phyloP scores from a whole-genome alignment of 2,329 filamentous ascomycete species.

The Claviceps pazoutovae region DNA sequence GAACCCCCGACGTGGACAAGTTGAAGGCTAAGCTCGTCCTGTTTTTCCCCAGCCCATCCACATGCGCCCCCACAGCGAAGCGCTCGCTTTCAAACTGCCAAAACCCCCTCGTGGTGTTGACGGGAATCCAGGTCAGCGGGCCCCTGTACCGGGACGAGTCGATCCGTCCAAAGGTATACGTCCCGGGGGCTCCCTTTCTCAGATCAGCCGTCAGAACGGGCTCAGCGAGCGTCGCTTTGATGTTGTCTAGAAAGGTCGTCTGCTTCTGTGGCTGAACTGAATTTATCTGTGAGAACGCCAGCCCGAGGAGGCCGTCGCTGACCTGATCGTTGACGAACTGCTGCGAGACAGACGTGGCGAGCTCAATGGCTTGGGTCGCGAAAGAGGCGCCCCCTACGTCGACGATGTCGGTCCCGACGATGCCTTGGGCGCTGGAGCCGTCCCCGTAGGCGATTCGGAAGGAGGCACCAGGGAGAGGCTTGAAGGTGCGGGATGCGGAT shows the following conservation, averaged over 20 bases:
- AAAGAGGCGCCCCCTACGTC: slow-evolving; percentile 28
- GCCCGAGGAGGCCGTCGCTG: slow-evolving; percentile 29
- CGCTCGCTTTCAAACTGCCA: slow-evolving; percentile 31
- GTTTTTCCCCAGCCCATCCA: neutral
- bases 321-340: slow-evolving; percentile 27
- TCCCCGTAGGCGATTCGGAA: slow-evolving; percentile 33
- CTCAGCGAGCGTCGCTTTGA: slow-evolving; percentile 9
- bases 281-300: slow-evolving; percentile 29
- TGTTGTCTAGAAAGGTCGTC: slow-evolving; percentile 29
- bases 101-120: slow-evolving; percentile 50
- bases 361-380: slow-evolving; percentile 27
- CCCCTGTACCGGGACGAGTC: slow-evolving; percentile 51
- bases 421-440: slow-evolving; percentile 26
- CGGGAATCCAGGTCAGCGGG: slow-evolving; percentile 43
- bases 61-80: slow-evolving; percentile 8
- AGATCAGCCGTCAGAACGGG: slow-evolving; percentile 56
- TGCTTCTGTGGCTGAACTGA: slow-evolving; percentile 26
- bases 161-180: slow-evolving; percentile 62
- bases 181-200: slow-evolving; percentile 39
- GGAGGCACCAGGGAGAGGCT: slow-evolving; percentile 20
- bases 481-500: slow-evolving; percentile 22
- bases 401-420: slow-evolving; percentile 30
- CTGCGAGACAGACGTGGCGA: slow-evolving; percentile 25
- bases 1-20: slow-evolving; percentile 26
- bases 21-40: slow-evolving; percentile 9